Base-by-base conservation (phyloP, 139 green algal species). In the Picochlorum sp. region DNA sequence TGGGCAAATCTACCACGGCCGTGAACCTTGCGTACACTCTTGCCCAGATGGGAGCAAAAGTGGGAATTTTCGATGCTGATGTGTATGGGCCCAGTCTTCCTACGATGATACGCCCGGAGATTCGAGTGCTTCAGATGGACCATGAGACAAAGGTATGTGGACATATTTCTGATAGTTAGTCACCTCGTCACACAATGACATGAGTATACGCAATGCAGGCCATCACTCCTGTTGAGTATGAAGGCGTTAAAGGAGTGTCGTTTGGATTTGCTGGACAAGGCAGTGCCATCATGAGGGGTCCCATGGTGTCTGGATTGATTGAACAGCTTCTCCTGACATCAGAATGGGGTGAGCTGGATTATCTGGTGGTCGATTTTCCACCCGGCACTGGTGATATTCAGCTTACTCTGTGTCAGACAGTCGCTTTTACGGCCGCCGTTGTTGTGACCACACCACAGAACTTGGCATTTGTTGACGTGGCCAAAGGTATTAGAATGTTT, bases 401-500 rank as follows among this genome's bases (percentile, higher is more conserved):
- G 80, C 83, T 99, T n/a, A 98, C 94, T 1, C 68, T 98, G 20
- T 97, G 92, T 80, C 81, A 92, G 68, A 86, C 82, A 7, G 81
- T 97, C 16, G 74, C 86, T 26, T 91, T 99, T 69, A 87, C 80
- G 10, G 93, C 93, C 8, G 94, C 94, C 26, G 94, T 99, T 20
- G 85, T 99, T 30, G 94, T 99, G n/a, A 99, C 94, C 23, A 99
- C 94, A 4, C 94, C 94, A 1, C 94, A 98, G 79, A 94, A 92
- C 69, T 78, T 99, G 61, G 87, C 94, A 7, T 99, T 96, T 79
- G 89, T 98, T n/a, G 94, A 99, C 65, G 94, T 99, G 21, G 92
- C 89, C 50, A 99, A 99, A 77, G 90, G 90, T 57, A 90, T 98
- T 63, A 85, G 92, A 70, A 99, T 99, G 94, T 99, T 99, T 82